A percentile compares a stretch with the other conserved stretches of the same genome.
phyloP scores from a whole-genome alignment of 1,139 yeast genomes.

The Debaryomyces nepalensis region DNA sequence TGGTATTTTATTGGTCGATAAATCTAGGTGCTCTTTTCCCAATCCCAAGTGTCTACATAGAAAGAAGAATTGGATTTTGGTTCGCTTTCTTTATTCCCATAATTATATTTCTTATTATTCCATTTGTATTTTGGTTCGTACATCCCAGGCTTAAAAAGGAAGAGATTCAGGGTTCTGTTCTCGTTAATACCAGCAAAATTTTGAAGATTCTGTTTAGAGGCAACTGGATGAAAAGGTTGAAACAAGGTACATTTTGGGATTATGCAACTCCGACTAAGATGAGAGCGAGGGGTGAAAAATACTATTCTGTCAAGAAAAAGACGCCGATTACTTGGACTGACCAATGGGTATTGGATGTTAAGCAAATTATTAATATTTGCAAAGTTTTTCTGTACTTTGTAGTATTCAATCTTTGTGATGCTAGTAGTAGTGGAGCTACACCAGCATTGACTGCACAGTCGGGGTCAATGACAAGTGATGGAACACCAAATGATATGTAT shows the following conservation, averaged over 20 bases:
- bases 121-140: slow-evolving; percentile 47
- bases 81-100: slow-evolving; percentile 69
- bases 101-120: slow-evolving; percentile 52
- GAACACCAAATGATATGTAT: slow-evolving; percentile 74
- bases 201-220: slow-evolving; percentile 42
- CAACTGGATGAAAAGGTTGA: slow-evolving; percentile 44
- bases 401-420: slow-evolving; percentile 63
- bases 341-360: slow-evolving; percentile 66
- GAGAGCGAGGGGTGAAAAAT: slow-evolving; percentile 45
- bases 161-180: slow-evolving; percentile 53
- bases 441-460: slow-evolving; percentile 66
- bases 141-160: slow-evolving; percentile 41
- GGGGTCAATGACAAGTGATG: slow-evolving; percentile 65
- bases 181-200: slow-evolving; percentile 49
- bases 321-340: slow-evolving; percentile 50
- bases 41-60: slow-evolving; percentile 76
- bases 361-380: slow-evolving; percentile 62
- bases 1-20: slow-evolving; percentile 79
- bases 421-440: slow-evolving; percentile 60
- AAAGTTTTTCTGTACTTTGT: slow-evolving; percentile 66
- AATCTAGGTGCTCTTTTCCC: slow-evolving; percentile 81
- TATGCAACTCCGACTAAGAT: slow-evolving; percentile 58
- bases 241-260: slow-evolving; percentile 51
- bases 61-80: slow-evolving; percentile 76
- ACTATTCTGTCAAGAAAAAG: slow-evolving; percentile 31